A percentile compares a stretch with the other conserved stretches of the same genome.
Evolutionary conservation across 2,329 filamentous ascomycete genomes (phyloP).

Genomic region (Zalaria obscura): DNA sequence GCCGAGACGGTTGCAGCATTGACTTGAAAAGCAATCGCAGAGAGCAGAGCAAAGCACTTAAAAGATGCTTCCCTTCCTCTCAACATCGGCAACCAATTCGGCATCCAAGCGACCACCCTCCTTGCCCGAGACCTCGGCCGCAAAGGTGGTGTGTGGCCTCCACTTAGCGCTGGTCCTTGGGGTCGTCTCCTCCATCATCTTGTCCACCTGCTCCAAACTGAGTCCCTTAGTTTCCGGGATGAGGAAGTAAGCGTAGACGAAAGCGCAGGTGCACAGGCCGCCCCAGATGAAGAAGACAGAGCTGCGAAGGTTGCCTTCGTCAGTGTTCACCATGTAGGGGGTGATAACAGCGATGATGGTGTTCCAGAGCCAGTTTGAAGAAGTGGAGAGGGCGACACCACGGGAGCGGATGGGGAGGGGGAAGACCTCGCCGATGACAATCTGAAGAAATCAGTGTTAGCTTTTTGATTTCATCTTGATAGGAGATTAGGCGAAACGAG

Average conservation of each 20-base stretch:
- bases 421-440: slow-evolving; percentile 77
- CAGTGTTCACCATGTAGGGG: slow-evolving; percentile 45
- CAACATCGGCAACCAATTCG: slow-evolving; percentile 14
- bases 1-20: too few relatives aligned
- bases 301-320: slow-evolving; percentile 37
- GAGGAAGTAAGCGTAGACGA: slow-evolving; percentile 58
- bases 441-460: too few relatives aligned
- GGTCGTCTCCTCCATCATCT: slow-evolving; percentile 78
- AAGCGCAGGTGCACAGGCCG: slow-evolving; percentile 26
- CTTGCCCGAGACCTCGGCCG: slow-evolving; percentile 30
- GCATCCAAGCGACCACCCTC: slow-evolving; percentile 12
- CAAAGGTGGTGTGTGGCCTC: slow-evolving; percentile 56
- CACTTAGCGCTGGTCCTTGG: slow-evolving; percentile 65
- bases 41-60: background rate
- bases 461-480: too few relatives aligned
- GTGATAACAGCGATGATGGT: slow-evolving; percentile 50
- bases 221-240: slow-evolving; percentile 43
- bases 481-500: too few relatives aligned
- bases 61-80: slow-evolving; percentile 15
- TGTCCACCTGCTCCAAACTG: slow-evolving; percentile 66
- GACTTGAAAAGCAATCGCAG: too few relatives aligned
- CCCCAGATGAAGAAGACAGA: slow-evolving; percentile 31
- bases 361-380: slow-evolving; percentile 88
- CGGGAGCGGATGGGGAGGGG: slow-evolving; percentile 73
- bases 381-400: slow-evolving; percentile 74